Evolutionary conservation across 2,329 filamentous ascomycete species (phyloP).

Genomic region (Epichloe coenophiala): DNA sequence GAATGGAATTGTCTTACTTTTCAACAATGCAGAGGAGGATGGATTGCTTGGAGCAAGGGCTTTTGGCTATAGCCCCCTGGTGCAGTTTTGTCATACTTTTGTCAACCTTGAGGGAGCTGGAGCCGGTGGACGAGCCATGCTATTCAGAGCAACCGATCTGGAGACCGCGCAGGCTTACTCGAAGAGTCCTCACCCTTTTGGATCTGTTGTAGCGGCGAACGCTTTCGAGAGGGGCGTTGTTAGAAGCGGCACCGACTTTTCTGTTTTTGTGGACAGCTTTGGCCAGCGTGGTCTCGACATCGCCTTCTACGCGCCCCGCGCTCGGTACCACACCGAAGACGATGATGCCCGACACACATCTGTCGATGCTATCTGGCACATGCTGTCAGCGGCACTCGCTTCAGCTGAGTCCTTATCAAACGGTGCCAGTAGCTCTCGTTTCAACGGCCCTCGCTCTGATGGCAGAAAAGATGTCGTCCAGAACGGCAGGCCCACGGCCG

Average conservation of each 20-base stretch:
- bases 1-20: slow-evolving; percentile 66
- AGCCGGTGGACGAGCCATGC: slow-evolving; percentile 71
- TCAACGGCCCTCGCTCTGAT: slow-evolving; percentile 45
- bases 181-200: slow-evolving; percentile 62
- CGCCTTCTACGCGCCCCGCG: slow-evolving; percentile 76
- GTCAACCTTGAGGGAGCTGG: slow-evolving; percentile 92
- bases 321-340: slow-evolving; percentile 81
- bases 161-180: slow-evolving; percentile 73
- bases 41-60: slow-evolving; percentile 76
- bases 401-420: slow-evolving; percentile 61
- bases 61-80: slow-evolving; percentile 76
- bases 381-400: slow-evolving; percentile 72
- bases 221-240: slow-evolving; percentile 71
- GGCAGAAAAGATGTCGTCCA: slow-evolving; percentile 45
- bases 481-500: slow-evolving; percentile 52
- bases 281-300: slow-evolving; percentile 83
- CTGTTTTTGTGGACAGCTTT: slow-evolving; percentile 62
- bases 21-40: slow-evolving; percentile 96
- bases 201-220: slow-evolving; percentile 68
- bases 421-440: slow-evolving; percentile 47
- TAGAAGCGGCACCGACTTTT: slow-evolving; percentile 79
- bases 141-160: slow-evolving; percentile 80
- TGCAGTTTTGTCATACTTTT: slow-evolving; percentile 72
- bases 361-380: slow-evolving; percentile 70
- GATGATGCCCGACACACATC: slow-evolving; percentile 74